These are phyloP conservation scores for Oleoguttula mirabilis DNA, from an alignment of 495 filamentous ascomycete species.

Conservation along the genomic window DNA sequence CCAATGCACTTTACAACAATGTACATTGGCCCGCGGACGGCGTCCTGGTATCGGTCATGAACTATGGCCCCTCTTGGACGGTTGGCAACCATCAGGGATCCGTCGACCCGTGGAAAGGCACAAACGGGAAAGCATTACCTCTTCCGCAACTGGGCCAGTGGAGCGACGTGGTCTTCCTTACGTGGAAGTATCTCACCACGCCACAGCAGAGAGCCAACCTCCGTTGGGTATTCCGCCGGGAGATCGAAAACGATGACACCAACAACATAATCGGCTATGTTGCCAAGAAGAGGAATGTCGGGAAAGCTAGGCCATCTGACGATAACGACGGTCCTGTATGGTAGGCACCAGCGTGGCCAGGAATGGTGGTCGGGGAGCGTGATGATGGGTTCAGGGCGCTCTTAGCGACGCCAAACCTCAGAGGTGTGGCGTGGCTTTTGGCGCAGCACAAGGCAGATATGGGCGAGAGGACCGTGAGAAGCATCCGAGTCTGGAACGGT, in stretches of 20 bases:
- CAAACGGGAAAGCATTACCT: background rate
- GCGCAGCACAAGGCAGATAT: background rate
- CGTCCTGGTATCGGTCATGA: background rate
- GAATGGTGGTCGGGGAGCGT: background rate
- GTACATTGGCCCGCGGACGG: background rate
- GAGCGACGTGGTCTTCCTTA: background rate
- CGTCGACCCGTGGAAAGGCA: background rate
- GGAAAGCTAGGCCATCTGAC: background rate
- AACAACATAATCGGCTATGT: background rate
- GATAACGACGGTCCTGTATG: background rate
- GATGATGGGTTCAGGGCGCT: background rate
- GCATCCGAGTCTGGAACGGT: background rate
- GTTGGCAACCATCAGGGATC: background rate
- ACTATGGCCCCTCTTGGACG: background rate
- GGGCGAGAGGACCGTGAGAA: background rate
- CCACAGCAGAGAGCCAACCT: background rate
- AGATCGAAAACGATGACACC: background rate
- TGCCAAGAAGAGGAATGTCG: background rate
- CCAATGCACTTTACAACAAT: background rate
- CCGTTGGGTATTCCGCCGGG: background rate
- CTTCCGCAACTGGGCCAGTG: background rate
- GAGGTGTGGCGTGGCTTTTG: background rate
- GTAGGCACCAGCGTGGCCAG: background rate
- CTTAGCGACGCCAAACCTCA: background rate
- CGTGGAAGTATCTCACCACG: background rate